Evolutionary conservation across 768 basidiomycete genomes (phyloP), one percentile per base, ranked within the genome.

Genomic region (Hygrophoropsis aurantiaca): DNA sequence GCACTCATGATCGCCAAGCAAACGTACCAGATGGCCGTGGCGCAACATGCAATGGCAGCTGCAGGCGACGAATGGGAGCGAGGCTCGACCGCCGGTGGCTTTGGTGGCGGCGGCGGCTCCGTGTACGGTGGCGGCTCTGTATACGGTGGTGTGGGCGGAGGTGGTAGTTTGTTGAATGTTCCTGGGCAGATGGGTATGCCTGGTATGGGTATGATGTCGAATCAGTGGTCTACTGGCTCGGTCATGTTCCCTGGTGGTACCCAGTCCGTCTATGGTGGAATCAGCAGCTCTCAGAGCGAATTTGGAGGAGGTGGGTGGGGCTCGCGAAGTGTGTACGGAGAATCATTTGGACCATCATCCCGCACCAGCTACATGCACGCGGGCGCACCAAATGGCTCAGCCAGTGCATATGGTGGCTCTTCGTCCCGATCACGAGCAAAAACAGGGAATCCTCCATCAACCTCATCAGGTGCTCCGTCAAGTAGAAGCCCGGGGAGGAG

Each of bases 31-130:
- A 81, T 87, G 73, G 87, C 91, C 3, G 86, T 94, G 35, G 91
- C 91, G 5, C 91, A 91, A 64, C 91, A 93, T 54, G 91, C 91
- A 4, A 85, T 92, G 79, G 85, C 82, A 7, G 81, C 84, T 7
- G 91, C 91, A n/a, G 89, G 79, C 16, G 91, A 93, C 25, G 90
- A 93, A 60, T 94, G 91, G 91, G 91, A 94, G 60, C 82, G 90
- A 26, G 78, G 81, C 6, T 90, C 87, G 44, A 79, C 71, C 30
- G 53, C 76, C 23, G 72, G 70, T 13, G 78, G 80, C 15, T 71
- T 68, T 51, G 70, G 71, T 13, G 57, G 64, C 6, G 61, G 59
- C 33, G 56, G 59, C 40, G 71, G 68, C 20, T 65, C 67, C 34
- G 64, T 61, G 24, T 68, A 67, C 38, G 64, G 66, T n/a, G 64